Base-by-base conservation (phyloP, 106 monocot species). In the Dioscorea zingiberensis region DNA sequence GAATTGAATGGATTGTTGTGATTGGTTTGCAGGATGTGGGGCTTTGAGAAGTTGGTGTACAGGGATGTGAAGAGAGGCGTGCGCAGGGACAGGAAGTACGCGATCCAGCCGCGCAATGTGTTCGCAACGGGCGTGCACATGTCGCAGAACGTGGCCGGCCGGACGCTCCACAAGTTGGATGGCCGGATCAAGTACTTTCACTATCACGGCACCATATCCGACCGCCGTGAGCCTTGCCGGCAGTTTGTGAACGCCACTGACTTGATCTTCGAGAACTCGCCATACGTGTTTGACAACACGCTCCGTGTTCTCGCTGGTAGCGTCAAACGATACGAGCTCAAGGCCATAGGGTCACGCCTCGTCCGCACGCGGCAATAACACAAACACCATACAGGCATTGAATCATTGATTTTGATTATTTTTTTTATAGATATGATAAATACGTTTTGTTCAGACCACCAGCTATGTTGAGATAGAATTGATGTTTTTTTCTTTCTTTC, bases 31-130 rank as follows among this genome's bases (percentile, higher is more conserved):
- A 88, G 91, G 71, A 75, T 81, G 74, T 87, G 91, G 91, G 91
- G 87, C 2, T 64, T 92, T 16, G 91, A 92, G 74, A 87, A 91
- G 69, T 70, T 92, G 27, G 79, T 92, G 7, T 92, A 84, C 84
- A 59, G 78, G 30, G 84, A 92, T 46, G 78, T 74, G n/a, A 82
- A 77, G 55, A 56, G 78, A 2, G 76, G 69, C 1, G 54, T 81
- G 27, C 59, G 84, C 24, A 54, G 84, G 28, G 87, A 87, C 61
- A 62, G 82, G 17, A 89, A 89, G 68, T 89, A 89, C 7, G 85
- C 85, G 1, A 74, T 89, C 60, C 85, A 83, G 74, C 76, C 89
- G 0, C 58, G 77, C 14, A 69, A 72, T 19, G 89, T 74, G 7
- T 79, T 68, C n/a, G 80, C 89, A 9, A 75, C 89, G 1, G 89